phyloP scores from a whole-genome alignment of 2,329 filamentous ascomycete species.

The Pyricularia pennisetigena region DNA sequence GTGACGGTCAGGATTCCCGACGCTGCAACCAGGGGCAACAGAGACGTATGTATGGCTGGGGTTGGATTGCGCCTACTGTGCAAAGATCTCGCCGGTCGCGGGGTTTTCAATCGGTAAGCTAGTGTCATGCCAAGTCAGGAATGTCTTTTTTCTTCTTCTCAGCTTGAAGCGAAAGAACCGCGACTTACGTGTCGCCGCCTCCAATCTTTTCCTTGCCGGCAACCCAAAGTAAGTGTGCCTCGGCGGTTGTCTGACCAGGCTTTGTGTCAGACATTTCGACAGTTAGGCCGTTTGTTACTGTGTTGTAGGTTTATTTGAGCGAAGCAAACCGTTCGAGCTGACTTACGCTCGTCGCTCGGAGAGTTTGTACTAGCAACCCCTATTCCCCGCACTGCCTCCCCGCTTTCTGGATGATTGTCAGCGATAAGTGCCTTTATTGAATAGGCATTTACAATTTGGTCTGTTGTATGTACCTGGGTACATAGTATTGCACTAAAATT shows the following conservation, averaged over 20 bases:
- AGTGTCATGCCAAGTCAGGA: neutral
- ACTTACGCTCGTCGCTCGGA: neutral
- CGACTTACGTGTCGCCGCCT: constrained; percentile 11
- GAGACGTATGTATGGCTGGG: neutral
- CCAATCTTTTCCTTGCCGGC: constrained; percentile 10
- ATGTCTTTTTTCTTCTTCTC: neutral
- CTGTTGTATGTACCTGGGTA: too few species aligned
- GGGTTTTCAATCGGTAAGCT: constrained; percentile 18
- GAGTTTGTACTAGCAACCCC: neutral
- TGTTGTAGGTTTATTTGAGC: neutral
- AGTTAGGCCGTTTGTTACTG: neutral
- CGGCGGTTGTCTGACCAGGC: neutral
- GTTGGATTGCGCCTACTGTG: constrained; percentile 8
- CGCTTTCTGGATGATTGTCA: neutral
- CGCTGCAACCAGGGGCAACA: neutral
- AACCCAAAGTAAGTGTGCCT: constrained; percentile 10
- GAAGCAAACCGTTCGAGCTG: neutral
- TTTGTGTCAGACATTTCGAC: neutral
- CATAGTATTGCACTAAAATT: too few species aligned
- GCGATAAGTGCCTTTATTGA: neutral
- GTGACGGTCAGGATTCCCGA: constrained; percentile 1
- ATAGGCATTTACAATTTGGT: too few species aligned
- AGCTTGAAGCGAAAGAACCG: neutral
- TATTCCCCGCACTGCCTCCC: neutral
- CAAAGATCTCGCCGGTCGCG: constrained; percentile 16